A percentile compares a stretch with the other conserved stretches of the same genome.
Conservation (phyloP, 2,329 filamentous ascomycete species). For the Volutella citrinella region DNA sequence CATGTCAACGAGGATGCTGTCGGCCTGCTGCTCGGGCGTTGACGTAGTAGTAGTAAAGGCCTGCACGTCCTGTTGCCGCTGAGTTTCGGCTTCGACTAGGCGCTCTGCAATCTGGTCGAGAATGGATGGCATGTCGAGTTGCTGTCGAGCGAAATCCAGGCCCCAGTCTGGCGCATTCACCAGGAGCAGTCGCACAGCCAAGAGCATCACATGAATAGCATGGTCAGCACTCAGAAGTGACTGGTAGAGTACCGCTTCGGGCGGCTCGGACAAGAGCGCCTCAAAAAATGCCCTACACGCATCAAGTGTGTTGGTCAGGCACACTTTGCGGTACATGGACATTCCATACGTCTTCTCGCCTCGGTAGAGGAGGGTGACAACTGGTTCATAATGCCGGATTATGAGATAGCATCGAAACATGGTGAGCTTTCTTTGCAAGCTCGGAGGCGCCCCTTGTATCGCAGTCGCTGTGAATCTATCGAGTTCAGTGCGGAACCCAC, state of each 20-base stretch:
- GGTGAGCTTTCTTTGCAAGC: constrained; percentile 2
- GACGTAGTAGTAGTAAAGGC: constrained; percentile 13
- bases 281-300: constrained; percentile 33
- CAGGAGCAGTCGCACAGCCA: constrained; percentile 19
- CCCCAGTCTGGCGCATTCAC: constrained; percentile 24
- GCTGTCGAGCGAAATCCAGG: constrained; percentile 13
- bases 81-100: constrained; percentile 9
- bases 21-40: constrained; percentile 17
- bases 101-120: constrained; percentile 13
- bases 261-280: constrained; percentile 26
- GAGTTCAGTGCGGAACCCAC: constrained; percentile 30
- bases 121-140: constrained; percentile 12
- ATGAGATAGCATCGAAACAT: constrained; percentile 33
- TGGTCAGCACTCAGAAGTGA: constrained; percentile 22
- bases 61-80: constrained; percentile 5
- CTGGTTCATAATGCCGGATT: constrained; percentile 38
- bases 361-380: constrained; percentile 28
- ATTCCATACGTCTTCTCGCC: constrained; percentile 23
- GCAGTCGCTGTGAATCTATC: constrained; percentile 30
- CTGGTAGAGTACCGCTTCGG: constrained; percentile 16
- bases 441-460: constrained; percentile 10
- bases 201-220: constrained; percentile 18
- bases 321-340: constrained; percentile 28
- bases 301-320: constrained; percentile 33
- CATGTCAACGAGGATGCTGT: constrained; percentile 15